These are phyloP conservation scores for Aphanomyces astaci DNA, from an alignment of 352 stramenopile genomes.

Conservation along the genomic window DNA sequence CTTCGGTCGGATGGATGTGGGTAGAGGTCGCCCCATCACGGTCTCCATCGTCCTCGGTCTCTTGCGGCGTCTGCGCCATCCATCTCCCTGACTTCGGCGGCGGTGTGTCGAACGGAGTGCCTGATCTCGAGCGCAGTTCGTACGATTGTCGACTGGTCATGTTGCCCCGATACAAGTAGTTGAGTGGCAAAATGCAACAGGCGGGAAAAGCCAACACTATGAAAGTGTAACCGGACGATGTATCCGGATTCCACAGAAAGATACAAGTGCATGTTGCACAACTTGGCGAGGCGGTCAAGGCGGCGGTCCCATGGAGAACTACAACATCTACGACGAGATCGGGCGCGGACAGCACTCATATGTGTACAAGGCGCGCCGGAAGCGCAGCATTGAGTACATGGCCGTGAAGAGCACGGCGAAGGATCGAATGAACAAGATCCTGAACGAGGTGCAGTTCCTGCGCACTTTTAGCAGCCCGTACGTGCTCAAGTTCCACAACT, in stretches of 20 bases:
- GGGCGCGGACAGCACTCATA: slow-evolving; percentile 85
- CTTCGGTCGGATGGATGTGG: too few species aligned
- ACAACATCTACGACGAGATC: slow-evolving; percentile 93
- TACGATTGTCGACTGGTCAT: neutral
- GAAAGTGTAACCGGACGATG: neutral
- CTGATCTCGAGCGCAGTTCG: neutral
- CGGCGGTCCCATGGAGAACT: slow-evolving; percentile 80
- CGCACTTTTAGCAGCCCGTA: slow-evolving; percentile 79
- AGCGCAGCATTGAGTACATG: slow-evolving; percentile 90
- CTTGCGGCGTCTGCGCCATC: neutral
- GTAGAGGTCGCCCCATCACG: neutral
- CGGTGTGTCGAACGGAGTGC: neutral
- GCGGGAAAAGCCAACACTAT: neutral
- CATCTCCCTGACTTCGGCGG: neutral
- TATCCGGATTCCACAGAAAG: neutral
- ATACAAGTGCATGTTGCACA: neutral
- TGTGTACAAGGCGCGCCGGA: slow-evolving; percentile 88
- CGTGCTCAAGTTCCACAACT: slow-evolving; percentile 91
- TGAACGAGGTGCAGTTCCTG: slow-evolving; percentile 84
- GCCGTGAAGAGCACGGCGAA: slow-evolving; percentile 91
- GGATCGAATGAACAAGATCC: slow-evolving; percentile 86
- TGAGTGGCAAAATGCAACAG: neutral
- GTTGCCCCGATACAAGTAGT: too few species aligned
- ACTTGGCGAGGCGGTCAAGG: neutral
- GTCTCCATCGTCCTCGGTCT: neutral